phyloP scores from a whole-genome alignment of 495 filamentous ascomycete species.

The Podospora fimiseda region DNA sequence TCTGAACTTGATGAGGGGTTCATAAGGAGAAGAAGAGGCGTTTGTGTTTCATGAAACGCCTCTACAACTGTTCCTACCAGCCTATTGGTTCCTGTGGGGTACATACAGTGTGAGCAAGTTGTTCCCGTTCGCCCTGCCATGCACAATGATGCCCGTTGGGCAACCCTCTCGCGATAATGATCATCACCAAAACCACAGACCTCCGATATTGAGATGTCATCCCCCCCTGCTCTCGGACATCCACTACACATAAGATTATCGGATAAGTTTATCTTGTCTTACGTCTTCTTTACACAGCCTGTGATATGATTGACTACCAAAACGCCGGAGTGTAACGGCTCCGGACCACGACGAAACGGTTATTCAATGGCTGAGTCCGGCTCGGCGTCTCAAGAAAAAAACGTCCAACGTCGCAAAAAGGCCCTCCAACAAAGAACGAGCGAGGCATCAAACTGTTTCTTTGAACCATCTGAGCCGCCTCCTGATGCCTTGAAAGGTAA shows the following conservation, averaged over 20 bases:
- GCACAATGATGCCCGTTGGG: not conserved
- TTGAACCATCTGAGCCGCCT: not conserved
- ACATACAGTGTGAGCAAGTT: not conserved
- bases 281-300: too few relatives aligned
- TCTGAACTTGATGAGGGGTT: constrained; percentile 2
- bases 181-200: not conserved
- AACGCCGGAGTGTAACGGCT: not conserved
- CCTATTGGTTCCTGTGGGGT: constrained; percentile 5
- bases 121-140: not conserved
- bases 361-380: not conserved
- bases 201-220: not conserved
- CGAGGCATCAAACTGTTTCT: not conserved
- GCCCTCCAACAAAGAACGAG: not conserved
- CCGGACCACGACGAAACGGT: constrained; percentile 4
- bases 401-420: not conserved
- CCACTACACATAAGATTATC: too few relatives aligned
- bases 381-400: not conserved
- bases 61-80: not conserved
- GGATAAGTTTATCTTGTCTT: too few relatives aligned
- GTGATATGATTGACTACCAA: not conserved
- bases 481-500: not conserved
- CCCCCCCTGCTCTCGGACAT: too few relatives aligned
- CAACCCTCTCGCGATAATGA: not conserved
- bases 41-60: constrained; percentile 16
- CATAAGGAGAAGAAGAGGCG: not conserved